These are phyloP conservation scores for Arabidopsis hybrid DNA, from an alignment of 441 rosid species.

Conservation along the genomic window DNA sequence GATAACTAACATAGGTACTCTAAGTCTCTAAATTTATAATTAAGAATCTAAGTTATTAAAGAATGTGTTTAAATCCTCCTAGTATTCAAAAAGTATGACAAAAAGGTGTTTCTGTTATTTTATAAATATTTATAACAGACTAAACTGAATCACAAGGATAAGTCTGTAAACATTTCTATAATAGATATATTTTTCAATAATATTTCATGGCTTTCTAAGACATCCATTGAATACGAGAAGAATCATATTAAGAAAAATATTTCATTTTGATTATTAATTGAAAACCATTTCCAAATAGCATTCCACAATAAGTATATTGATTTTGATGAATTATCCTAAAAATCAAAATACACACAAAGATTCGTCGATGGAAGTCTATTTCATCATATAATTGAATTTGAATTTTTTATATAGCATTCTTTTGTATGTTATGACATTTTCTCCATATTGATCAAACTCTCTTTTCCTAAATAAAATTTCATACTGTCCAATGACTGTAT, in stretches of 20 bases:
- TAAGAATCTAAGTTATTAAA: too few relatives aligned
- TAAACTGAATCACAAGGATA: not conserved
- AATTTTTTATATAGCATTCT: not conserved
- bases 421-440: not conserved
- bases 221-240: not conserved
- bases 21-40: not conserved
- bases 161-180: not conserved
- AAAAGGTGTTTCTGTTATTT: slow-evolving; percentile 3
- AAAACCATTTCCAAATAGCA: not conserved
- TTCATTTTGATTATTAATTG: not conserved
- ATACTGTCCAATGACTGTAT: not conserved
- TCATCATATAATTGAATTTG: not conserved
- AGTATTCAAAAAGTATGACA: not conserved
- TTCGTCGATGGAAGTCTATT: not conserved
- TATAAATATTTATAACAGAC: not conserved
- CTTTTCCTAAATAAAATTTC: not conserved
- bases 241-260: not conserved
- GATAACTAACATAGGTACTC: not conserved
- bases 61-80: not conserved
- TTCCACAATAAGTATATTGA: not conserved
- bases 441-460: not conserved
- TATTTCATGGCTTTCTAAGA: not conserved
- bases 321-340: not conserved
- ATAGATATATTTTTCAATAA: not conserved
- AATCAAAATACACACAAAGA: not conserved